Conservation (phyloP, 1,139 yeast genomes). For the Blastobotrys indianensis region DNA sequence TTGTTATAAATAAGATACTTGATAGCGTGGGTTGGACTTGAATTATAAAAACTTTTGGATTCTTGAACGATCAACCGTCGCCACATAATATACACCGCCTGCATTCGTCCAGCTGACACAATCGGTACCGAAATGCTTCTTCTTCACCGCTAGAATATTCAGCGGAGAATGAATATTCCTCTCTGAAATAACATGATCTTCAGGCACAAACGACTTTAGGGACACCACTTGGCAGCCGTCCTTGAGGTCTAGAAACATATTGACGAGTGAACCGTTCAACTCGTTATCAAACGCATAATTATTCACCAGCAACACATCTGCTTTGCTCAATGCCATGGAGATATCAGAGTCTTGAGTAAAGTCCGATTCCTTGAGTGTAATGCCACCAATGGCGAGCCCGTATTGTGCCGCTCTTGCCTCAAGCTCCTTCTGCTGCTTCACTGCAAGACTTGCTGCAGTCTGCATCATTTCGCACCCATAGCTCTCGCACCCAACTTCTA, state of each 20-base stretch:
- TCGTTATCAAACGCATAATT: constrained; percentile 77
- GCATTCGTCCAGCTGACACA: constrained; percentile 90
- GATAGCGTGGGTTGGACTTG: no score
- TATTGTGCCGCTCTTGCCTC: constrained; percentile 51
- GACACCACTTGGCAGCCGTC: constrained; percentile 77
- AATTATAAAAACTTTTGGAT: constrained; percentile 6
- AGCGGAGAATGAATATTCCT: constrained; percentile 45
- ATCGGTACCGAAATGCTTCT: constrained; percentile 58
- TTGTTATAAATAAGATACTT: not conserved
- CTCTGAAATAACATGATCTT: constrained; percentile 50
- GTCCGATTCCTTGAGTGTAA: constrained; percentile 56
- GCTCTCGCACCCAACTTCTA: constrained; percentile 77
- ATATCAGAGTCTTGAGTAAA: constrained; percentile 64
- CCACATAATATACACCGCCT: constrained; percentile 73
- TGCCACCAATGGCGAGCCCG: constrained; percentile 55
- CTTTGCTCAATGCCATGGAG: constrained; percentile 46
- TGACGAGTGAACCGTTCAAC: constrained; percentile 63
- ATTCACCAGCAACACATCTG: constrained; percentile 72
- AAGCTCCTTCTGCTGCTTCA: constrained; percentile 53
- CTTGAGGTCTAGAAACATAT: constrained; percentile 55
- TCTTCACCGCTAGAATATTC: constrained; percentile 60
- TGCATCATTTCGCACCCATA: constrained; percentile 91
- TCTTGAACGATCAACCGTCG: constrained; percentile 51
- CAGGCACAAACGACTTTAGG: constrained; percentile 62
- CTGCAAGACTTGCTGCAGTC: constrained; percentile 68